Percentiles rank a stretch among this genome's conserved stretches.
Evolutionary conservation across 306 rosid species (phyloP).

Genomic region (Arachis stenosperma): DNA sequence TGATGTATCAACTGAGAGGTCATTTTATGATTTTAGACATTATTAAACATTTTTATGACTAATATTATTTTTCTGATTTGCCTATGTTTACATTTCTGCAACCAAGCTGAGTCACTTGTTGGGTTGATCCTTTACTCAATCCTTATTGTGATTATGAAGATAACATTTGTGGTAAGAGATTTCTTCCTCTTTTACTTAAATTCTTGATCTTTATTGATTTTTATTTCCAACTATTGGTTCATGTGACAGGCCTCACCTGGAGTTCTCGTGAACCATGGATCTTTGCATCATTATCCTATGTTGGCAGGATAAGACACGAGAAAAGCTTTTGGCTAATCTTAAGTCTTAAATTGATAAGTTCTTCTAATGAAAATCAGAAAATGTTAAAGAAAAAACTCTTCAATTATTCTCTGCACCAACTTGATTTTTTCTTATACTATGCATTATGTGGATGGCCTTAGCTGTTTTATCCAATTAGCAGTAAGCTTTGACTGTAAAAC

Average conservation of each 20-base stretch:
- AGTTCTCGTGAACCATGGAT: constrained; percentile 96
- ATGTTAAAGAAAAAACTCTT: too few species aligned
- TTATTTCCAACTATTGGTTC: constrained; percentile 28
- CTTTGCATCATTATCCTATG: constrained; percentile 93
- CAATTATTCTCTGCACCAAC: not conserved
- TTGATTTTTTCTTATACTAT: not conserved
- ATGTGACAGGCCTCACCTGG: constrained; percentile 84
- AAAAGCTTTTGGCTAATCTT: constrained; percentile 23
- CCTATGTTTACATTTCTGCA: constrained; percentile 46
- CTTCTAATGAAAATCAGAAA: not conserved
- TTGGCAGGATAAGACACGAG: constrained; percentile 86
- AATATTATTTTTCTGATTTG: constrained; percentile 27
- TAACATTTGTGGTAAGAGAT: constrained; percentile 76
- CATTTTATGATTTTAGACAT: constrained; percentile 35
- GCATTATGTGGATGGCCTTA: not conserved
- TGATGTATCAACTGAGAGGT: constrained; percentile 69
- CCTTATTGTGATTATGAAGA: constrained; percentile 95
- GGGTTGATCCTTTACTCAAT: constrained; percentile 71
- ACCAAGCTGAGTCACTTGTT: constrained; percentile 58
- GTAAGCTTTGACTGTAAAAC: not conserved
- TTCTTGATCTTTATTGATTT: constrained; percentile 20
- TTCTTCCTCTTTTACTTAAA: constrained; percentile 10
- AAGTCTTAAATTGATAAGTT: constrained; percentile 11
- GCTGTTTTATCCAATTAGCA: not conserved
- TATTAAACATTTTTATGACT: constrained; percentile 13